phyloP scores from a whole-genome alignment of 768 basidiomycete species.

The Pleurotus giganteus region DNA sequence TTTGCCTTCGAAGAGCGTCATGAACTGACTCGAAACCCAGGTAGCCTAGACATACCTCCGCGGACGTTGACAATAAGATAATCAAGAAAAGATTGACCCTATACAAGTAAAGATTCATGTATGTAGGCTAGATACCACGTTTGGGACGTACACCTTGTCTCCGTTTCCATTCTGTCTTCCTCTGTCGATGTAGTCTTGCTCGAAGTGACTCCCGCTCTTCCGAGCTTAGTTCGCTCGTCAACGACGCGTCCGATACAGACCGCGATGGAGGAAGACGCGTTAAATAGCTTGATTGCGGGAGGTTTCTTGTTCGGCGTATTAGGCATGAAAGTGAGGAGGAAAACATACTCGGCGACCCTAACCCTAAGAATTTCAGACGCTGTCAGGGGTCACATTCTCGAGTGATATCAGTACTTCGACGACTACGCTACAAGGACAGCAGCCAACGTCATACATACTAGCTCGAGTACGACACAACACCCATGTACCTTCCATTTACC shows the following conservation, averaged over 20 bases:
- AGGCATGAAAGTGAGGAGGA: background rate
- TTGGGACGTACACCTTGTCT: slow-evolving; percentile 55
- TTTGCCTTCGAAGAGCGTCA: slow-evolving; percentile 46
- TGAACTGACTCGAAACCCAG: background rate
- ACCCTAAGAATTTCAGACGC: too few species aligned
- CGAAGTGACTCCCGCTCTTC: background rate
- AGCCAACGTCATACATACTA: too few species aligned
- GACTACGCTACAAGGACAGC: too few species aligned
- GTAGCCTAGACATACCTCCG: slow-evolving; percentile 49
- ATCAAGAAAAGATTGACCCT: slow-evolving; percentile 84
- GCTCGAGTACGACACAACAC: too few species aligned
- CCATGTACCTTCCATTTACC: too few species aligned
- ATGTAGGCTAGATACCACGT: slow-evolving; percentile 7
- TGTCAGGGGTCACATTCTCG: too few species aligned
- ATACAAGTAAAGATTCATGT: slow-evolving; percentile 6
- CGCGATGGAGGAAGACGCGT: background rate
- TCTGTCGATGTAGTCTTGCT: slow-evolving; percentile 27
- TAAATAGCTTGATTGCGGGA: background rate
- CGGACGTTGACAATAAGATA: slow-evolving; percentile 76
- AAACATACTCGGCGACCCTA: background rate
- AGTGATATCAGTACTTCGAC: too few species aligned
- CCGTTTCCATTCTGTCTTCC: slow-evolving; percentile 75
- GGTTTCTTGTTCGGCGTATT: background rate
- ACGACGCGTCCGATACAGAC: slow-evolving; percentile 1
- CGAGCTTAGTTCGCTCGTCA: background rate